Conservation (phyloP, 1,284 basidiomycete genomes). For the Crepidotus sp. region DNA sequence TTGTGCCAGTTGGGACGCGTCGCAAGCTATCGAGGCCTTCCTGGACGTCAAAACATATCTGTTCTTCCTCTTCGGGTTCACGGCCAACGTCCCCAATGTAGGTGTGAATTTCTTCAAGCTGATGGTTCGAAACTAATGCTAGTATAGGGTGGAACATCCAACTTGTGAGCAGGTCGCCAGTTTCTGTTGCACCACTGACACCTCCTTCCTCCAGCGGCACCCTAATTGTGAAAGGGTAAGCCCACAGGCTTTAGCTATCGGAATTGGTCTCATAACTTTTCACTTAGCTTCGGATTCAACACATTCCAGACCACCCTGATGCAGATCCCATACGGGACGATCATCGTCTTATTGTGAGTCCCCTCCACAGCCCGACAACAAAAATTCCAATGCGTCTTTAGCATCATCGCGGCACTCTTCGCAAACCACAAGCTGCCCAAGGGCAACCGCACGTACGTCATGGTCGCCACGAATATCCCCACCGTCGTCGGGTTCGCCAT, state of each 20-base stretch:
- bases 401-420: slow-evolving; percentile 20
- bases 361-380: not conserved
- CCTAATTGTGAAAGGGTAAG: slow-evolving; percentile 30
- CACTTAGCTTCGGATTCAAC: slow-evolving; percentile 28
- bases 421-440: slow-evolving; percentile 19
- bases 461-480: slow-evolving; percentile 21
- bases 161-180: slow-evolving; percentile 17
- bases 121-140: not conserved
- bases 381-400: not conserved
- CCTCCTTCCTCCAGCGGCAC: slow-evolving; percentile 17
- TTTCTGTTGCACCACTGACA: not conserved
- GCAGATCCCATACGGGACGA: slow-evolving; percentile 28
- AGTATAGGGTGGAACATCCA: slow-evolving; percentile 22
- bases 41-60: slow-evolving; percentile 25
- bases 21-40: slow-evolving; percentile 25
- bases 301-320: slow-evolving; percentile 33
- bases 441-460: slow-evolving; percentile 22
- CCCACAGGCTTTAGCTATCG: not conserved
- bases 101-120: not conserved
- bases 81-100: slow-evolving; percentile 23
- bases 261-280: not conserved
- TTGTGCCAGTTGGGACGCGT: slow-evolving; percentile 21
- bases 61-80: slow-evolving; percentile 26
- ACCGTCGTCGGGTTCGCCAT: slow-evolving; percentile 24
- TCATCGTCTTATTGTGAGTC: slow-evolving; percentile 20